Evolutionary conservation across 1,284 basidiomycete species (phyloP).

Genomic region (Cryptococcus amylolentus): DNA sequence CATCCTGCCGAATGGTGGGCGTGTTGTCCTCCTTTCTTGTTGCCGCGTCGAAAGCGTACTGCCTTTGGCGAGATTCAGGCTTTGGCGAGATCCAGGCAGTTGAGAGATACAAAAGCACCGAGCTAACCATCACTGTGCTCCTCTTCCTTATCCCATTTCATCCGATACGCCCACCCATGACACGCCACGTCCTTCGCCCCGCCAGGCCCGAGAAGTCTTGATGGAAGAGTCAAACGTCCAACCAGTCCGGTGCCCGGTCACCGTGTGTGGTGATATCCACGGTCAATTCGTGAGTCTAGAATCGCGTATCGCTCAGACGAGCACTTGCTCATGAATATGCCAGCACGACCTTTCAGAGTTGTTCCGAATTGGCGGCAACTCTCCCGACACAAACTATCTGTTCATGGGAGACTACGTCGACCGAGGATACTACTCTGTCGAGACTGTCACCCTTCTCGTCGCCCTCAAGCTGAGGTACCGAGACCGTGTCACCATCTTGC

Average conservation of each 20-base stretch:
- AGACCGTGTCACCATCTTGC: conserved; percentile 95
- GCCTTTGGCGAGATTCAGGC: no score
- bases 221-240: conserved; percentile 98
- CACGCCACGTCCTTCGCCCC: background rate
- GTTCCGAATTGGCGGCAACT: conserved; percentile 98
- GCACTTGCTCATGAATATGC: background rate
- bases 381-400: conserved; percentile 99
- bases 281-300: conserved; percentile 89
- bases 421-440: conserved; percentile 98
- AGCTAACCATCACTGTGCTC: background rate
- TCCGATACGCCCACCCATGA: conserved; percentile 7
- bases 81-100: no score
- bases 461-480: conserved; percentile 97
- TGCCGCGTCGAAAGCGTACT: no score
- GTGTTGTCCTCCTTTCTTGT: background rate
- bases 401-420: conserved; percentile 99
- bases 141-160: conserved; percentile 8
- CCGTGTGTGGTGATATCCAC: conserved; percentile 97
- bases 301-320: conserved; percentile 5
- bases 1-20: no score
- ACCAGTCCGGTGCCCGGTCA: conserved; percentile 95
- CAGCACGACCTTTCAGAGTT: conserved; percentile 99
- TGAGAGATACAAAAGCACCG: no score
- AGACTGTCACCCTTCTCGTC: conserved; percentile 97
- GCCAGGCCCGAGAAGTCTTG: conserved; percentile 89